Percentiles rank a stretch among this genome's conserved stretches.
These are phyloP conservation scores for Casaregolazyma suthepensis DNA, from an alignment of 1,139 yeast species.

Conservation along the genomic window DNA sequence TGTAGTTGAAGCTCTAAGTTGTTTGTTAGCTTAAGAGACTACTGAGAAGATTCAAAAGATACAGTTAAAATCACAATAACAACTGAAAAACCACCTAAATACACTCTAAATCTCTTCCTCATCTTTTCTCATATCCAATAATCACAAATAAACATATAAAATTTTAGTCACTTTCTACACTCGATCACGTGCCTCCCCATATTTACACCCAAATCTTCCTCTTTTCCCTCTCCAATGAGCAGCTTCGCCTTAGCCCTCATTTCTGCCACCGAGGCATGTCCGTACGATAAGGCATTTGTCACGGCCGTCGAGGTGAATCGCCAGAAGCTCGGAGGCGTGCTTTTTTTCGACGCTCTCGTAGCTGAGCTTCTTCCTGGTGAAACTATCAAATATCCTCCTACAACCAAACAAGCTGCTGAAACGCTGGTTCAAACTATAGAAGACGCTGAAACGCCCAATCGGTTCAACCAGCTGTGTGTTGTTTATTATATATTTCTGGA, in stretches of 20 bases:
- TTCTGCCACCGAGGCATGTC: conserved; percentile 19
- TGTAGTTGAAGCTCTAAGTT: no score
- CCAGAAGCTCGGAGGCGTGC: conserved; percentile 14
- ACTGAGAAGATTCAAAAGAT: no score
- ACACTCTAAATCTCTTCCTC: no score
- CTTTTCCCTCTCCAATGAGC: conserved; percentile 14
- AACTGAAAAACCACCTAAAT: no score
- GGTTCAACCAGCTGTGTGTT: conserved; percentile 22
- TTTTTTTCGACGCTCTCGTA: conserved; percentile 27
- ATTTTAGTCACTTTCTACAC: no score
- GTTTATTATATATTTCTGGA: conserved; percentile 28
- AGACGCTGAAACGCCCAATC: conserved; percentile 10
- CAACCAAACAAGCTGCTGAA: conserved; percentile 16
- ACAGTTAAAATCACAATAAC: no score
- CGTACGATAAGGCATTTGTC: conserved; percentile 18
- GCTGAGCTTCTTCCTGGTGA: conserved; percentile 17
- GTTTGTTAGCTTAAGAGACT: no score
- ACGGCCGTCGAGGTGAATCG: conserved; percentile 13
- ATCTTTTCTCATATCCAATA: no score
- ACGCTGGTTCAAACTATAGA: conserved; percentile 22
- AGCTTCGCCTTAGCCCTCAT: conserved; percentile 27
- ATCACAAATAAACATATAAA: no score
- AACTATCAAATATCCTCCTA: conserved; percentile 24
- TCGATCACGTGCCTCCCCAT: not conserved
- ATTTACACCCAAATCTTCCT: not conserved